Conservation (phyloP, 2,329 filamentous ascomycete genomes). For the Lithohypha guttulata region DNA sequence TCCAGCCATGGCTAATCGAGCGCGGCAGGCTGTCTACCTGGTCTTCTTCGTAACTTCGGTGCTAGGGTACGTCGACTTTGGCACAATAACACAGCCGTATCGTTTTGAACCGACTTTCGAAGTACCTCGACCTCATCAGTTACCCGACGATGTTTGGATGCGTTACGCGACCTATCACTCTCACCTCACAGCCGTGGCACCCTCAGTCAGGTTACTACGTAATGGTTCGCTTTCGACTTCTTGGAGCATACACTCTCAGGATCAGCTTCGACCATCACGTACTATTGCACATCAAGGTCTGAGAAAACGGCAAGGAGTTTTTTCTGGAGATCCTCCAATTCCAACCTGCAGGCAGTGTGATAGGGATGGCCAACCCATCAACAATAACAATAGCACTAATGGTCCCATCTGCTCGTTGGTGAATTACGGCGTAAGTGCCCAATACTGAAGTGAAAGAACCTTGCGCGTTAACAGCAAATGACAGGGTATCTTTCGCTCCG, state of each 20-base stretch:
- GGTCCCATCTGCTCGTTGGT: constrained; percentile 11
- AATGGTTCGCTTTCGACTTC: constrained; percentile 15
- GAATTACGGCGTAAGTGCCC: constrained; percentile 13
- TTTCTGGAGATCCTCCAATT: constrained; percentile 15
- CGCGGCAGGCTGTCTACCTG: no score
- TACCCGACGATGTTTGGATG: constrained; percentile 13
- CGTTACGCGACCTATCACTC: constrained; percentile 15
- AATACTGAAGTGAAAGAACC: no score
- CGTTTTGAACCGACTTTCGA: constrained; percentile 11
- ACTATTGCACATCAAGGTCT: constrained; percentile 14
- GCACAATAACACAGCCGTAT: constrained; percentile 13
- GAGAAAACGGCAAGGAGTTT: constrained; percentile 18
- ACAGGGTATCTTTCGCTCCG: constrained; percentile 17
- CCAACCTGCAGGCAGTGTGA: constrained; percentile 18
- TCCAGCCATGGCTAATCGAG: no score
- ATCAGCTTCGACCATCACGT: constrained; percentile 13
- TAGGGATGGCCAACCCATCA: constrained; percentile 4
- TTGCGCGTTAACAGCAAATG: no score
- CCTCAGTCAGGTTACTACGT: constrained; percentile 12
- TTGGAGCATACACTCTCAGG: constrained; percentile 18
- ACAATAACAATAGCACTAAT: constrained; percentile 1
- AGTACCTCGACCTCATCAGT: constrained; percentile 15
- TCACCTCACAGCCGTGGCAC: constrained; percentile 18
- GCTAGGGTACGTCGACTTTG: constrained; percentile 17
- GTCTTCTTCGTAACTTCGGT: constrained; percentile 7